A percentile compares a stretch with the other conserved stretches of the same genome.
Evolutionary conservation across 1,139 yeast species (phyloP).

Genomic region (Magnusiomyces starmeri): DNA sequence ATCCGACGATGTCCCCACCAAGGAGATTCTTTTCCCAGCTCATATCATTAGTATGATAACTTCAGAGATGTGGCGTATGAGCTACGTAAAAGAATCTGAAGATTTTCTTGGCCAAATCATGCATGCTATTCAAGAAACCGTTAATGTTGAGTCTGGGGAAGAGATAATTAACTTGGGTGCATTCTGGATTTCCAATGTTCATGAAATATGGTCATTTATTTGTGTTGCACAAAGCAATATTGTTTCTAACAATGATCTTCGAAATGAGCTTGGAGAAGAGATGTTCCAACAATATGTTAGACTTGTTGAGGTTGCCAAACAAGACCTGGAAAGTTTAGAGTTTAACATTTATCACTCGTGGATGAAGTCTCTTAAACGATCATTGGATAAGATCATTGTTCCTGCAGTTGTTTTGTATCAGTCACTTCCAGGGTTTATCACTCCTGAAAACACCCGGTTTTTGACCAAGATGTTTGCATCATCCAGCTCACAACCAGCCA

Average conservation of each 20-base stretch:
- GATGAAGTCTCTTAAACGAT: constrained; percentile 94
- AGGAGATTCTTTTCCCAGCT: constrained; percentile 94
- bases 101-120: constrained; percentile 84
- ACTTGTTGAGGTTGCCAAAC: constrained; percentile 85
- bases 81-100: constrained; percentile 88
- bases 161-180: constrained; percentile 91
- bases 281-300: constrained; percentile 88
- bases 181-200: constrained; percentile 95
- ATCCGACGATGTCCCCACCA: constrained; percentile 70
- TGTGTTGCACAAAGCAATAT: constrained; percentile 90
- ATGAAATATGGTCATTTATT: constrained; percentile 90
- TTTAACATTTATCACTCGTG: constrained; percentile 94
- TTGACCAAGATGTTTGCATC: constrained; percentile 71
- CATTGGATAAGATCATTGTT: constrained; percentile 83
- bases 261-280: constrained; percentile 79
- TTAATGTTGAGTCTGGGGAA: constrained; percentile 53
- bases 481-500: constrained; percentile 56
- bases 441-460: constrained; percentile 81
- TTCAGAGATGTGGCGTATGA: constrained; percentile 98
- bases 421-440: constrained; percentile 92
- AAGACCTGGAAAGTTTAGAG: constrained; percentile 87
- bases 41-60: constrained; percentile 86
- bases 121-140: constrained; percentile 68
- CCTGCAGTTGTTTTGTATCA: constrained; percentile 93
- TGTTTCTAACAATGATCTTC: constrained; percentile 68